Percentiles rank a stretch among this genome's conserved stretches.
Evolutionary conservation across 345 rosid genomes (phyloP).

Genomic region (Triadica sebifera): DNA sequence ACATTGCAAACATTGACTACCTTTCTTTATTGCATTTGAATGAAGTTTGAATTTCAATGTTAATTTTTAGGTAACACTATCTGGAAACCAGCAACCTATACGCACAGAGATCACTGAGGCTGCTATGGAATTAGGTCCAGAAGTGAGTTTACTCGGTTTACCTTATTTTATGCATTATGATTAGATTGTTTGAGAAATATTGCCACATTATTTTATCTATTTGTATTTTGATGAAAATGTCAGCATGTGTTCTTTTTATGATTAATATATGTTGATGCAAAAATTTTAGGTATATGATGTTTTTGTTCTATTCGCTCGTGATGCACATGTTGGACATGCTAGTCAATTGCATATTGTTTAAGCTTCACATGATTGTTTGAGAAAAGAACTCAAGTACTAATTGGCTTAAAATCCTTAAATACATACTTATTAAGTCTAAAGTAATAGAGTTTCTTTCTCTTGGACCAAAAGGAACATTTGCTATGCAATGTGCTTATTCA

Average conservation of each 20-base stretch:
- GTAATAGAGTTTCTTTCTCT: no score
- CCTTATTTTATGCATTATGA: not conserved
- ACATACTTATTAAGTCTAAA: not conserved
- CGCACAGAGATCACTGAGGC: constrained; percentile 95
- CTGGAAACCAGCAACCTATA: constrained; percentile 88
- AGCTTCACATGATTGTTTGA: not conserved
- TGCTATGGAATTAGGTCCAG: constrained; percentile 86
- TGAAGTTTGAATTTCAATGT: constrained; percentile 2
- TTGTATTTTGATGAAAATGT: not conserved
- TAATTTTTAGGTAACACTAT: constrained; percentile 59
- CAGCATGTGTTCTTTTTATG: not conserved
- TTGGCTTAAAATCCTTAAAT: not conserved
- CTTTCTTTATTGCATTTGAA: constrained; percentile 3
- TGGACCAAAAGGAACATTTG: not conserved
- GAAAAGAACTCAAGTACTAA: not conserved
- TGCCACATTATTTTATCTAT: not conserved
- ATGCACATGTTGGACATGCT: not conserved
- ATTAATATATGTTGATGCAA: not conserved
- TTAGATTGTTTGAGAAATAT: no score
- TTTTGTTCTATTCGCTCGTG: not conserved
- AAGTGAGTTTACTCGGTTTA: constrained; percentile 43
- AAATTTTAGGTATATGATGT: not conserved
- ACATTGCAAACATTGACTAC: not conserved
- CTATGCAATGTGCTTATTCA: not conserved
- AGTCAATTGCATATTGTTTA: not conserved